Evolutionary conservation across 805 yeast species (phyloP).

Genomic region (Lachancea meyersii): DNA sequence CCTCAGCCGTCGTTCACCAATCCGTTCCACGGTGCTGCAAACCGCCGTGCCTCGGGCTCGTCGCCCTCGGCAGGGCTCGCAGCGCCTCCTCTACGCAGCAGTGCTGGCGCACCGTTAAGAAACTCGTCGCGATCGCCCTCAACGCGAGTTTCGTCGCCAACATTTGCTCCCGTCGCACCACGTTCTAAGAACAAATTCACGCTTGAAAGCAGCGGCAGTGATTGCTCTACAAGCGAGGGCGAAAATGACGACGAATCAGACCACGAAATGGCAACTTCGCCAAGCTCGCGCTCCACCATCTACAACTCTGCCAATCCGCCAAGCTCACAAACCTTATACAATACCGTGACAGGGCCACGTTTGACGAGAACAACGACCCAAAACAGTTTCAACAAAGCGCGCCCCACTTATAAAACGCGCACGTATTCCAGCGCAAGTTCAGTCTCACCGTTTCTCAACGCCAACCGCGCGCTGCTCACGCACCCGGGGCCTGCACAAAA

Average conservation of each 20-base stretch:
- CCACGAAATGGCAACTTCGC: constrained; percentile 7
- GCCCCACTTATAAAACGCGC: constrained; percentile 13
- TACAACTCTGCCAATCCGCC: neutral
- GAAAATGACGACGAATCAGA: constrained; percentile 19
- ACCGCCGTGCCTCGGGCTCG: constrained; percentile 12
- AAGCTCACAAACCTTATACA: constrained; percentile 7
- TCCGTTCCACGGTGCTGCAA: constrained; percentile 16
- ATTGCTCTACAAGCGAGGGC: constrained; percentile 23
- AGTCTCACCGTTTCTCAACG: constrained; percentile 10
- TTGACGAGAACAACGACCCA: constrained; percentile 18
- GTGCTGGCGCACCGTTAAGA: constrained; percentile 4
- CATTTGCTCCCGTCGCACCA: neutral
- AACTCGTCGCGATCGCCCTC: constrained; percentile 21
- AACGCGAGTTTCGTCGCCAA: constrained; percentile 10
- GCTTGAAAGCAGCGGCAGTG: constrained; percentile 27
- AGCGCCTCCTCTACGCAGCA: constrained; percentile 5
- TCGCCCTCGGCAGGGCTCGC: constrained; percentile 4
- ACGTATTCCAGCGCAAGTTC: constrained; percentile 19
- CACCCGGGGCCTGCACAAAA: constrained; percentile 8
- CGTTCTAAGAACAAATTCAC: constrained; percentile 17
- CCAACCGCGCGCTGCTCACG: constrained; percentile 6
- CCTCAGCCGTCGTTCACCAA: constrained; percentile 17
- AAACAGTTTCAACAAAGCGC: constrained; percentile 15
- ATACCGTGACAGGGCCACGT: constrained; percentile 15
- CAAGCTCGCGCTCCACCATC: constrained; percentile 7